Conservation (phyloP, 2,329 filamentous ascomycete species). For the Neopestalotiopsis clavispora region DNA sequence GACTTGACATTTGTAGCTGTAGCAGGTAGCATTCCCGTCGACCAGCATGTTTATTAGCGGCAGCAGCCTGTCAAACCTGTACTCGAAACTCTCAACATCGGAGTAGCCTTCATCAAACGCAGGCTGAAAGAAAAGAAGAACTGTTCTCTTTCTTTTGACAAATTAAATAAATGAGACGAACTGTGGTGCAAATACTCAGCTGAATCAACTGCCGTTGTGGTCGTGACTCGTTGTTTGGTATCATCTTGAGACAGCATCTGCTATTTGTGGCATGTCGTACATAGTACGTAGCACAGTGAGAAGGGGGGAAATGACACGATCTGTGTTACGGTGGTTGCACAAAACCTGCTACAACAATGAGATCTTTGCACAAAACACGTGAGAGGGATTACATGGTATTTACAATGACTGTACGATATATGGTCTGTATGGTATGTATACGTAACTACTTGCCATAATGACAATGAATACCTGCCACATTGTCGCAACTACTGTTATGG, state of each 20-base stretch:
- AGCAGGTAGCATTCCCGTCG: too few species aligned
- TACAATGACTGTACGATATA: background rate
- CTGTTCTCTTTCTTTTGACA: background rate
- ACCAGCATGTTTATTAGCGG: too few species aligned
- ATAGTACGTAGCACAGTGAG: background rate
- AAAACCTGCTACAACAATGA: background rate
- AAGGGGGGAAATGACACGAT: background rate
- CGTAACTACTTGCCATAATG: background rate
- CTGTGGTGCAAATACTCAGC: background rate
- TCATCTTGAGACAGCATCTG: constrained; percentile 13
- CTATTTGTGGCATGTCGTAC: constrained; percentile 2
- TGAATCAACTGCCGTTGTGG: constrained; percentile 8
- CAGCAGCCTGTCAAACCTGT: background rate
- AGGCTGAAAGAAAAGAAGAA: background rate
- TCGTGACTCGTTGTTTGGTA: constrained; percentile 14
- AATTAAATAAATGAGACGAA: background rate
- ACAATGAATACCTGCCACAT: background rate
- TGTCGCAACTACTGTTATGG: background rate
- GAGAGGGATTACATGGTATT: background rate
- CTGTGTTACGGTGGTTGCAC: background rate
- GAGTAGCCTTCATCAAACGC: background rate
- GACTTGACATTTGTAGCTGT: too few species aligned
- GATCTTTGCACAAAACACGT: background rate
- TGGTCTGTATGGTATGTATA: too few species aligned
- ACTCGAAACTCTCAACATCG: background rate